Evolutionary conservation across 116 monocot species (phyloP).

Genomic region (Iris pallida): DNA sequence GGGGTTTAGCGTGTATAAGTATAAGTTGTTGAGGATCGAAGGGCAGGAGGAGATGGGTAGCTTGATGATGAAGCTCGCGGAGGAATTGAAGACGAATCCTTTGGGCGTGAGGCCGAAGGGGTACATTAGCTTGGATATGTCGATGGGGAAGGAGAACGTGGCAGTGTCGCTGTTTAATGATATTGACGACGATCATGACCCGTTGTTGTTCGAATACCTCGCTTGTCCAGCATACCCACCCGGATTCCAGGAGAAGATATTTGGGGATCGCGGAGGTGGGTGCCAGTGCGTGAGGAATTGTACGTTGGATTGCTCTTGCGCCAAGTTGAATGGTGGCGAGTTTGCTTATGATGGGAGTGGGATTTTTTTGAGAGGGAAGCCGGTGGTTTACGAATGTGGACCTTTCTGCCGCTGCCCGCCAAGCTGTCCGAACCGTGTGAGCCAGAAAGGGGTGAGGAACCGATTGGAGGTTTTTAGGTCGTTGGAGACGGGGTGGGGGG

Average conservation of each 20-base stretch:
- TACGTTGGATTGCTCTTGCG: constrained; percentile 39
- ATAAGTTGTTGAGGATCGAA: constrained; percentile 56
- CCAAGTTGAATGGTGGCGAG: constrained; percentile 43
- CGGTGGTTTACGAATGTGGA: constrained; percentile 55
- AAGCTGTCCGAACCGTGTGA: constrained; percentile 51
- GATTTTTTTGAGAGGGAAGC: constrained; percentile 42
- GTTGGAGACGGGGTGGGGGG: constrained; percentile 62
- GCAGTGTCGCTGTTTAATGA: constrained; percentile 63
- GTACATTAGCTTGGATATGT: constrained; percentile 58
- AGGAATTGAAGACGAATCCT: constrained; percentile 42
- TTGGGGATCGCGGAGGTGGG: constrained; percentile 22
- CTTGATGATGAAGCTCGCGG: constrained; percentile 28
- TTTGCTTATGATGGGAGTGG: constrained; percentile 40
- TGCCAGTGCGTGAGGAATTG: constrained; percentile 38
- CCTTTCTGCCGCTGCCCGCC: constrained; percentile 35
- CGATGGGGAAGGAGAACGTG: constrained; percentile 51
- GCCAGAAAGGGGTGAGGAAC: constrained; percentile 44
- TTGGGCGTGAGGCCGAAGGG: constrained; percentile 33
- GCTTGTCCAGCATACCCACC: constrained; percentile 30
- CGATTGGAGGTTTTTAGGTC: constrained; percentile 58
- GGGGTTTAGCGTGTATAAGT: constrained; percentile 79
- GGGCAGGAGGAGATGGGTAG: constrained; percentile 76
- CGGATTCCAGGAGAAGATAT: constrained; percentile 17
- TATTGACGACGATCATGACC: constrained; percentile 66
- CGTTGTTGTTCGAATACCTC: constrained; percentile 61